Evolutionary conservation across 768 basidiomycete genomes (phyloP), one percentile per base, ranked within the genome.

Genomic region (Psilocybe azurescens): DNA sequence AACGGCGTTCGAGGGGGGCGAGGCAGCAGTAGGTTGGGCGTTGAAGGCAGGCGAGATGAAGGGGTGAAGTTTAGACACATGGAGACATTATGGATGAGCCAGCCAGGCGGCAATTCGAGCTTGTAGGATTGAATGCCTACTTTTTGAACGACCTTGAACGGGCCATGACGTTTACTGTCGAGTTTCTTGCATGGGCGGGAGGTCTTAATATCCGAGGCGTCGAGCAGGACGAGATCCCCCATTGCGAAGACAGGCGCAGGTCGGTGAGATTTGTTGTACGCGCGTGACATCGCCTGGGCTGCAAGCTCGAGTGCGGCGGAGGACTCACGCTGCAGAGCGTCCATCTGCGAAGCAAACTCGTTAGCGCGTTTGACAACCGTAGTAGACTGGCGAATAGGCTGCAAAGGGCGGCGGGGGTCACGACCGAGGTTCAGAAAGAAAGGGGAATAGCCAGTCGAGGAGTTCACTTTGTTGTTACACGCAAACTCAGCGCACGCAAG

Each of bases 401-500:
- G 28, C 9, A 53, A 18, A 8, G 53, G 53, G n/a, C 33, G 33
- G 9, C 33, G 53, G 6, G 53, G 53, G 3, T 53, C 53, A 20
- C 20, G 20, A 20, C 20, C 1, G 20, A 20, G 20, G 20, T 20
- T 20, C 1, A 20, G 20, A 20, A 18, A 46, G 56, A 30, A 75
- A 73, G 44, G 73, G 67, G 62, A 74, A 75, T 5, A 72, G 47
- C 72, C 69, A n/a, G 72, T 78, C 1, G 73, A 62, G 1, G 68
- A 58, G 28, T 70, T 63, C 0, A 65, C 52, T 7, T 67, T 61
- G 56, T 73, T 72, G 60, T 78, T 78, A 56, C 71, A 70, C 0
- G 74, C 67, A 55, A 78, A 79, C 44, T 78, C 71, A 0, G 75
- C 69, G 13, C 70, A 66, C n/a, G 71, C 0, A 78, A 56, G 20